Conservation (phyloP, 2,329 filamentous ascomycete genomes). For the Diplodia sapinea region DNA sequence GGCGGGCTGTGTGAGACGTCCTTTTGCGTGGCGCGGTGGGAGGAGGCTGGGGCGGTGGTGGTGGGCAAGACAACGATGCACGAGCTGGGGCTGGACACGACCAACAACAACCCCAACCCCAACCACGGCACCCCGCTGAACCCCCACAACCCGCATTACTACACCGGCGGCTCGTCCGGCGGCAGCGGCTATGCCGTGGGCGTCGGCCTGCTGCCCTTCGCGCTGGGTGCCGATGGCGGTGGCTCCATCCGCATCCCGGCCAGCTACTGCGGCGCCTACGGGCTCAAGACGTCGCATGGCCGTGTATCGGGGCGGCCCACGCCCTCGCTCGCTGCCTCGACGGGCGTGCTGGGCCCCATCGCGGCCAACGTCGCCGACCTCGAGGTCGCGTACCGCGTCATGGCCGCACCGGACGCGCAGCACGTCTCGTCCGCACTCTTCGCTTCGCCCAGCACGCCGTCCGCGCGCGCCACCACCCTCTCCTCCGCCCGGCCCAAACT, state of each 20-base stretch:
- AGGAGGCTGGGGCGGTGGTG: constrained; percentile 75
- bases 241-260: constrained; percentile 77
- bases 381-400: constrained; percentile 79
- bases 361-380: constrained; percentile 78
- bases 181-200: constrained; percentile 74
- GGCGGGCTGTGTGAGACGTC: constrained; percentile 55
- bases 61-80: constrained; percentile 82
- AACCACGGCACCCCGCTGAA: constrained; percentile 76
- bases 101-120: constrained; percentile 74
- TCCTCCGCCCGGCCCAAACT: constrained; percentile 56
- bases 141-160: constrained; percentile 77
- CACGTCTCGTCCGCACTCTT: constrained; percentile 68
- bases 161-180: constrained; percentile 80
- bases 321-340: constrained; percentile 64
- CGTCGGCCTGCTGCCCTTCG: constrained; percentile 75
- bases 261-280: constrained; percentile 79
- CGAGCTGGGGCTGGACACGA: constrained; percentile 70
- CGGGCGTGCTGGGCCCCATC: constrained; percentile 75
- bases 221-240: constrained; percentile 73
- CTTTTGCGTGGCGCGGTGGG: constrained; percentile 74
- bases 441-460: constrained; percentile 54
- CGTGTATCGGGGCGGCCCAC: constrained; percentile 67
- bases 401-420: constrained; percentile 72
- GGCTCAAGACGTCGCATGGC: constrained; percentile 78
- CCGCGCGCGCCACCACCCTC: constrained; percentile 42